Conservation (phyloP, 352 stramenopile genomes). For the Aphanomyces stellatus region DNA sequence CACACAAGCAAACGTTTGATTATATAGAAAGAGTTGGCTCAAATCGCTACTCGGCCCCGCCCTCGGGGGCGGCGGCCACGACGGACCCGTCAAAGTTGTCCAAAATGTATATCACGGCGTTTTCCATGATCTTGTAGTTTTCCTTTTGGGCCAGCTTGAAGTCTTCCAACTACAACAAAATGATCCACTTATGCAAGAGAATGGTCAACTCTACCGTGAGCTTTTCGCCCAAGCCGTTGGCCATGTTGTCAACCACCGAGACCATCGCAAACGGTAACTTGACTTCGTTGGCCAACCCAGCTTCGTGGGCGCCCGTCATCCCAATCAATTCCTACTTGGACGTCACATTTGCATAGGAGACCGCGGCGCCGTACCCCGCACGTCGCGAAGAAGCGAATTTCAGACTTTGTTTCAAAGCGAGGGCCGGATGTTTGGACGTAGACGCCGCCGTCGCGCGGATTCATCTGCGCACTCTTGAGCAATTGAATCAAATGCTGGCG, state of each 20-base stretch:
- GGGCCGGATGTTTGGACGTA: slow-evolving; percentile 82
- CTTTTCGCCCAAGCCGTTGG: slow-evolving; percentile 71
- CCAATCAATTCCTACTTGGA: slow-evolving; percentile 59
- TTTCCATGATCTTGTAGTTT: slow-evolving; percentile 62
- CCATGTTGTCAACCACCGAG: slow-evolving; percentile 83
- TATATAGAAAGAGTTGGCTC: too few species aligned
- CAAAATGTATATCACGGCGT: slow-evolving; percentile 48
- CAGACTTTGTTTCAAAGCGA: slow-evolving; percentile 85
- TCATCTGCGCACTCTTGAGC: slow-evolving; percentile 34
- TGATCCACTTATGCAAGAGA: neutral
- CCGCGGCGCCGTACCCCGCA: slow-evolving; percentile 36
- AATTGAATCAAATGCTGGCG: slow-evolving; percentile 39
- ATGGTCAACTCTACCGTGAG: slow-evolving; percentile 39
- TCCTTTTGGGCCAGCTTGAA: slow-evolving; percentile 75
- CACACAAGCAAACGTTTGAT: too few species aligned
- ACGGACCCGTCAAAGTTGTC: slow-evolving; percentile 29
- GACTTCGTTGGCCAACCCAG: slow-evolving; percentile 77
- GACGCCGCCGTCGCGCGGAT: slow-evolving; percentile 61
- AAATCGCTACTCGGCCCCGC: too few species aligned
- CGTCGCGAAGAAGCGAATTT: slow-evolving; percentile 83
- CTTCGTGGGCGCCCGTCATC: slow-evolving; percentile 85
- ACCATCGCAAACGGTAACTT: slow-evolving; percentile 79
- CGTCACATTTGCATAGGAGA: neutral
- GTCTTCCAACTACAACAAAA: slow-evolving; percentile 21
- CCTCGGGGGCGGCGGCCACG: neutral